Base-by-base conservation (phyloP, 805 yeast species). In the Metschnikowia rubicola region DNA sequence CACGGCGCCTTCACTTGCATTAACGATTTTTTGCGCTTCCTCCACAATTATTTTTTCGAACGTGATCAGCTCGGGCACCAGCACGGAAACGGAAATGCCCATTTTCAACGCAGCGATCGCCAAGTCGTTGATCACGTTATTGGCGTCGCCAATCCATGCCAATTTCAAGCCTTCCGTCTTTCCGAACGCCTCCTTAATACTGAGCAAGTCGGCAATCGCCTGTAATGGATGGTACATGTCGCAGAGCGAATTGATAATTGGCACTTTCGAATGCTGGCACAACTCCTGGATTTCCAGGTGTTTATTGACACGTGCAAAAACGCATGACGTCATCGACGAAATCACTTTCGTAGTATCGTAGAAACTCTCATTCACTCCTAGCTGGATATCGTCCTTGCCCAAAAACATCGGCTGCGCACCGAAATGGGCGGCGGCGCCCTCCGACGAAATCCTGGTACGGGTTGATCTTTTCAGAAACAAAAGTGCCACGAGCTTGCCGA, bases 361-460 rank as follows among this genome's bases (percentile, higher is more conserved):
- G 49, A 89, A 70, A 0, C 94, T 78, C 73, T 94, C 99, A 63
- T 94, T 94, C 37, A 89, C 96, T 37, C 99, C 99, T 46, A 94
- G 74, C 68, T 94, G 99, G 63, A 94, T 94, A 59, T 94, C 99
- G 57, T 91, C 97, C 58, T 86, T 89, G 42, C 99, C 98, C 55
- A 94, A 74, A 61, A 94, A 94, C 94, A 94, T 86, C 10, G 99
- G 97, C 58, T 85, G 94, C 7, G 91, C 98, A 15, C 98, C 98
- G 56, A 92, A 86, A 63, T 86, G 90, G 2, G 87, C 78, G 10
- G 91, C 87, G 12, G 99, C 99, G 42, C 96, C 97, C 65, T 94
- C 99, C 10, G 91, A 77, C 21, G 97, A 89, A 34, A 94, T 80
- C 67, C 99, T 82, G 21, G 99, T 94, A 68, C 99, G 80, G 21